Evolutionary conservation across 2,329 filamentous ascomycete genomes (phyloP), one percentile per base, ranked within the genome.

Genomic region (Thermochaetoides dissita): DNA sequence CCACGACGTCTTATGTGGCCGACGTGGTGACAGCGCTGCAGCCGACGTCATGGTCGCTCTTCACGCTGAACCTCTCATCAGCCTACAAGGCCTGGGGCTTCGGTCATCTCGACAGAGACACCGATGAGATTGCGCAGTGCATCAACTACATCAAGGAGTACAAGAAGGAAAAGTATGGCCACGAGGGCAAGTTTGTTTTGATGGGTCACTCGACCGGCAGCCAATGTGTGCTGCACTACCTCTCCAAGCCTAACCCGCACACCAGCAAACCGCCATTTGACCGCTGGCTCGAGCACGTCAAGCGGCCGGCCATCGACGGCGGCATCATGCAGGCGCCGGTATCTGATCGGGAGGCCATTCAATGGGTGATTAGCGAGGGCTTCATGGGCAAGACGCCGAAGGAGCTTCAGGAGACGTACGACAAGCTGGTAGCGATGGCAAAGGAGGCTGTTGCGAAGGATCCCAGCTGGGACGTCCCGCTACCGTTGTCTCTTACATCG

Each of bases 301-400:
- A 52, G 7, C 61, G 73, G 3, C 66, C 68, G 0, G 42, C 40
- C 0, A 57, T 83, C 6, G 76, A 89, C 45, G 86, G 81, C 30
- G 79, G 77, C 41, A 81, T 94, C 40, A 63, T 94, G 42, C 87
- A 94, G 58, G 84, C 81, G 0, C 78, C 83, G 0, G 79, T 88
- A 2, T 84, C 77, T 1, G 86, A 94, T 57, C 71, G 85, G 32
- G 81, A 93, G 56, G 73, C 70, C 0, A 54, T 82, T 30, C 54
- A 57, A 9, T 61, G 61, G 4, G 53, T 67, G 6, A 54, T 72
- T 2, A 62, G 76, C 37, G 58, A 61, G 2, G 54, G 64, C 1
- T 62, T 52, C 52, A 36, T 57, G 51, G 46, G 53, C 51, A 38
- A 57, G 55, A 48, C 53, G 47, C 44, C 54, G 2, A 52, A 24